phyloP scores from a whole-genome alignment of 495 filamentous ascomycete species.

The Peziza echinospora region DNA sequence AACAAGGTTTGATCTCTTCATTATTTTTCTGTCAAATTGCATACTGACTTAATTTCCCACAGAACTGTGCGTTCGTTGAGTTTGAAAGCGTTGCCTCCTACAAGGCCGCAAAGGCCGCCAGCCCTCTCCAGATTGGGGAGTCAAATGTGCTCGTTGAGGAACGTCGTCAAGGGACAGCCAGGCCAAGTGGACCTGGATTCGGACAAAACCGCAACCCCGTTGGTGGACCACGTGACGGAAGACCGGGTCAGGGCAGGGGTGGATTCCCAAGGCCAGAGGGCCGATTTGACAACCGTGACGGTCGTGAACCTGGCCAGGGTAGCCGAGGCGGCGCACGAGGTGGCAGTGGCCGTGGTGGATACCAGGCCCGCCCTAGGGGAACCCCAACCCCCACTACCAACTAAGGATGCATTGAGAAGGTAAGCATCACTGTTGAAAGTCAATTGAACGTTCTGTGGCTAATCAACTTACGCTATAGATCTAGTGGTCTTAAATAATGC shows the following conservation, averaged over 20 bases:
- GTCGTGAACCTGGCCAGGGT: constrained; percentile 4
- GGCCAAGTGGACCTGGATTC: constrained; percentile 2
- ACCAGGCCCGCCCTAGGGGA: no score
- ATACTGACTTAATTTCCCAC: constrained; percentile 13
- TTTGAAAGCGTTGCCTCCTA: constrained; percentile 62
- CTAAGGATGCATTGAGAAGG: background rate
- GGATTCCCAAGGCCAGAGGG: constrained; percentile 9
- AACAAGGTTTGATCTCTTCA: constrained; percentile 76
- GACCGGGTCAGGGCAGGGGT: constrained; percentile 7
- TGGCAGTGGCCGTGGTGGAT: background rate
- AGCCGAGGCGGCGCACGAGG: constrained; percentile 7
- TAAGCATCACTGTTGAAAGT: background rate
- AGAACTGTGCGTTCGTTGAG: constrained; percentile 96
- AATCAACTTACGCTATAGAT: background rate
- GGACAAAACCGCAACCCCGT: constrained; percentile 5
- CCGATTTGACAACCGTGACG: constrained; percentile 2
- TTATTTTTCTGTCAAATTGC: constrained; percentile 2
- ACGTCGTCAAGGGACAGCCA: constrained; percentile 33
- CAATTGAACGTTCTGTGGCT: background rate
- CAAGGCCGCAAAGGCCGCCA: constrained; percentile 56
- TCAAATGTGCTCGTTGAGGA: constrained; percentile 73
- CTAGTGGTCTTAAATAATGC: background rate
- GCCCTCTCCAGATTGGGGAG: constrained; percentile 63
- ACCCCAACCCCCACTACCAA: background rate
- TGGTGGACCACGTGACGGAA: background rate